Conservation (phyloP, 2,329 filamentous ascomycete genomes). For the Zymoseptoria passerinii region DNA sequence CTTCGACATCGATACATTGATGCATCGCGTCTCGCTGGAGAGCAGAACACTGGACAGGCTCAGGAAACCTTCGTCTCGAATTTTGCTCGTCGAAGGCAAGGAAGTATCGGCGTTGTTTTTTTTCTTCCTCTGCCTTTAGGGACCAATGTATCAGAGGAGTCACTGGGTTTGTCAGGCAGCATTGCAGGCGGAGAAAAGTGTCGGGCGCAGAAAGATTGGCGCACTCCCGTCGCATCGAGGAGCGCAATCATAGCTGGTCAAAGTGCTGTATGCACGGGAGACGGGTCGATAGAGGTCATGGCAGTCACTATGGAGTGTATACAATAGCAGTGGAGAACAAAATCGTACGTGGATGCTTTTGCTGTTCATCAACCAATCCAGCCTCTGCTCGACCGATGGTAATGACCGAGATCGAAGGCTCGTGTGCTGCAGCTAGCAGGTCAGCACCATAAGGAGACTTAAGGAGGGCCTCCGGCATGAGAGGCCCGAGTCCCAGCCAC, state of each 20-base stretch:
- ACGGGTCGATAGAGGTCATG: neutral
- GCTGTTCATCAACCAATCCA: too few relatives aligned
- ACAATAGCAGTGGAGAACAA: neutral
- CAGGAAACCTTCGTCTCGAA: too few relatives aligned
- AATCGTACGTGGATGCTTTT: neutral
- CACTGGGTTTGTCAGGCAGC: neutral
- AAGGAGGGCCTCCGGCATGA: neutral
- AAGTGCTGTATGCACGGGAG: neutral
- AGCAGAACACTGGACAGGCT: too few relatives aligned
- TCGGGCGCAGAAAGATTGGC: neutral
- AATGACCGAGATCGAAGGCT: neutral
- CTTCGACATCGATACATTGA: neutral
- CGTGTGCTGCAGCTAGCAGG: neutral
- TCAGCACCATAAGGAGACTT: neutral
- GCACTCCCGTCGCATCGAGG: neutral
- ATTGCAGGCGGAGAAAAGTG: neutral
- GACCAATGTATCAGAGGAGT: neutral
- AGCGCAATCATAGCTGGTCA: neutral
- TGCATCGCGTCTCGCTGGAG: too few relatives aligned
- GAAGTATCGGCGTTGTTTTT: neutral
- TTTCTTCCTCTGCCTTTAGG: neutral
- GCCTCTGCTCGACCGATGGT: too few relatives aligned
- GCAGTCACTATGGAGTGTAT: neutral
- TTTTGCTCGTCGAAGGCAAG: too few relatives aligned
- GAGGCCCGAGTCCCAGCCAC: neutral